Conservation (phyloP, 139 green algal genomes). For the Medakamo hakoo region DNA sequence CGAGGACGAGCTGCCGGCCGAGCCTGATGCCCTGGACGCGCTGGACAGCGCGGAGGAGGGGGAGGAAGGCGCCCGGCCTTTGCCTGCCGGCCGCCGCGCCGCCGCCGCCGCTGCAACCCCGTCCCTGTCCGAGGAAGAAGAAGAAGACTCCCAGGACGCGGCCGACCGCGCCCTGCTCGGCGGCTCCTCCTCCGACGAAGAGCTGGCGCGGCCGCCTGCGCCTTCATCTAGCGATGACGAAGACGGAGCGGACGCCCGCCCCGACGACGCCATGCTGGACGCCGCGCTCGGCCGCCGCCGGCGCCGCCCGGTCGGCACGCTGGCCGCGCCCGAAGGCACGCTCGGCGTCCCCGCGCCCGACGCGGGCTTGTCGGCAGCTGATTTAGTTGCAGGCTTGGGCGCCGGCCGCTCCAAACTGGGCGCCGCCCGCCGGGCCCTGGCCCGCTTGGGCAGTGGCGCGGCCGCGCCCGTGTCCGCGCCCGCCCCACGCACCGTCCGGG, state of each 20-base stretch:
- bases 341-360: constrained; percentile 33
- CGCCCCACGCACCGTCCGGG: constrained; percentile 40
- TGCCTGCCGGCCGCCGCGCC: no score
- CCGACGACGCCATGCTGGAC: constrained; percentile 24
- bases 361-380: constrained; percentile 42
- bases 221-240: constrained; percentile 2
- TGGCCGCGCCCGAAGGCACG: constrained; percentile 57
- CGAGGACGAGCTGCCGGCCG: constrained; percentile 6
- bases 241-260: background rate
- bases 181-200: background rate
- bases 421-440: constrained; percentile 37
- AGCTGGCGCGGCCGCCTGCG: no score
- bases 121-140: constrained; percentile 5
- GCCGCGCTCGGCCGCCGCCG: constrained; percentile 13
- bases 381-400: constrained; percentile 48
- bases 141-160: background rate
- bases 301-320: constrained; percentile 23
- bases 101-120: background rate
- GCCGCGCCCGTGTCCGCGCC: constrained; percentile 28
- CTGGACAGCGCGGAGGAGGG: constrained; percentile 13
- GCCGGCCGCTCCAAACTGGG: constrained; percentile 21
- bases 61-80: constrained; percentile 2
- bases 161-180: background rate
- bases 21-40: background rate
- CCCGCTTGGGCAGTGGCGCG: constrained; percentile 30